Evolutionary conservation across 192 early-diverging fungal species (phyloP).

Genomic region (Pilaira anomala): DNA sequence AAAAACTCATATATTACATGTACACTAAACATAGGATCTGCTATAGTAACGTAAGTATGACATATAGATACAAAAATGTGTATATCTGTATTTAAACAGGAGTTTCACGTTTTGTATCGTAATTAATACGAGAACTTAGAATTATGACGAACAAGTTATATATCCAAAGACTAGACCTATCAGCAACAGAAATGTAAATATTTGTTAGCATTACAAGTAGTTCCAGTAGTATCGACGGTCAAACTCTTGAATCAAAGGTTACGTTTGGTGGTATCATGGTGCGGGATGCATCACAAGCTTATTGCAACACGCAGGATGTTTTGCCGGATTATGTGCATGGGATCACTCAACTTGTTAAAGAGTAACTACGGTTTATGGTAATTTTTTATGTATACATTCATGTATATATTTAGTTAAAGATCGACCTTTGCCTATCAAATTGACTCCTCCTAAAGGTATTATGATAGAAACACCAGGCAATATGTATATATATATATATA

Average conservation of each 20-base stretch:
- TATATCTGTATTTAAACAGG: background rate
- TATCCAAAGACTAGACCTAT: constrained; percentile 58
- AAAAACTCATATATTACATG: background rate
- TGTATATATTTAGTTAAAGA: background rate
- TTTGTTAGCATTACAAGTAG: constrained; percentile 65
- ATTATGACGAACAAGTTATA: constrained; percentile 66
- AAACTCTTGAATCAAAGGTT: constrained; percentile 35
- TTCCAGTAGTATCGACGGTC: constrained; percentile 41
- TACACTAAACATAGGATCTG: constrained; percentile 47
- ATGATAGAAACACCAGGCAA: too few species aligned
- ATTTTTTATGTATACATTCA: too few species aligned
- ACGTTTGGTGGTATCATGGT: constrained; percentile 36
- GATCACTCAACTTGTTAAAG: constrained; percentile 19
- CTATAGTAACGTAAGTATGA: constrained; percentile 63
- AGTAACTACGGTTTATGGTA: background rate
- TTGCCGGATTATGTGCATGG: constrained; percentile 30
- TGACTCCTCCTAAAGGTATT: too few species aligned
- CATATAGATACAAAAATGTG: background rate
- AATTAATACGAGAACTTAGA: constrained; percentile 49
- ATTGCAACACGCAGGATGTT: constrained; percentile 21
- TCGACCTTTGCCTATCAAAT: background rate
- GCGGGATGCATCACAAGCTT: constrained; percentile 33
- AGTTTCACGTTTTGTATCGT: constrained; percentile 55
- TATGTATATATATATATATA: too few species aligned
- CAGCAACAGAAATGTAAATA: constrained; percentile 60